Base-by-base conservation (phyloP, 345 rosid genomes). In the Lepidium sativum region DNA sequence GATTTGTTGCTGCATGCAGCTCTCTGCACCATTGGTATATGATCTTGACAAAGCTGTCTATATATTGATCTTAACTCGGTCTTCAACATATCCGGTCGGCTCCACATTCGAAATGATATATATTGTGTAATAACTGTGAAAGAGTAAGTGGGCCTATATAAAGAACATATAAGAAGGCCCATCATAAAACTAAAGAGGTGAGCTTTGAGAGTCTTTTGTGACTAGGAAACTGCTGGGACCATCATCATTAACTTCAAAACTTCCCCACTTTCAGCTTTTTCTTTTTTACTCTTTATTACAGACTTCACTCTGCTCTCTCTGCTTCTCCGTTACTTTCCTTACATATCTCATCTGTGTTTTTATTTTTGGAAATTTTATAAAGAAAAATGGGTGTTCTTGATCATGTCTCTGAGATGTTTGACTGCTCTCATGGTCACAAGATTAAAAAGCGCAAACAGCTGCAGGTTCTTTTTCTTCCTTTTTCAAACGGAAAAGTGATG, bases 331-430 rank as follows among this genome's bases (percentile, higher is more conserved):
- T 20, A 31, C 15, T 59, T 68, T 38, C 15, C 40, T 38, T 39
- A 5, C 14, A 62, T 11, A n/a, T 34, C 59, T n/a, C n/a, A n/a
- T n/a, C n/a, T n/a, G n/a, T n/a, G n/a, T n/a, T n/a, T 40, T 50
- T 40, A 12, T 7, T 23, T 50, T 50, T 23, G 55, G 32, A 14
- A 20, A 5, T 1, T 14, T 1, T 9, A 35, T 27, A 9, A 16
- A 23, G 15, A 27, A 14, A 17, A 61, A 87, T 92, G 98, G 98
- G 97, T 18, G 94, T 71, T 76, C 77, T 92, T 21, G 98, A 92
- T 86, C 92, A 89, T 75, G 69, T 92, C 29, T 79, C 96, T 13
- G 7, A 89, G 58, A 67, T 87, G 70, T 89, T 89, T 68, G 89
- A 89, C 68, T 92, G 97, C 69, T 87, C 98, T 25, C 29, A 50